These are phyloP conservation scores for Zymoseptoria crescenta DNA, from an alignment of 2,329 filamentous ascomycete genomes.

Conservation along the genomic window DNA sequence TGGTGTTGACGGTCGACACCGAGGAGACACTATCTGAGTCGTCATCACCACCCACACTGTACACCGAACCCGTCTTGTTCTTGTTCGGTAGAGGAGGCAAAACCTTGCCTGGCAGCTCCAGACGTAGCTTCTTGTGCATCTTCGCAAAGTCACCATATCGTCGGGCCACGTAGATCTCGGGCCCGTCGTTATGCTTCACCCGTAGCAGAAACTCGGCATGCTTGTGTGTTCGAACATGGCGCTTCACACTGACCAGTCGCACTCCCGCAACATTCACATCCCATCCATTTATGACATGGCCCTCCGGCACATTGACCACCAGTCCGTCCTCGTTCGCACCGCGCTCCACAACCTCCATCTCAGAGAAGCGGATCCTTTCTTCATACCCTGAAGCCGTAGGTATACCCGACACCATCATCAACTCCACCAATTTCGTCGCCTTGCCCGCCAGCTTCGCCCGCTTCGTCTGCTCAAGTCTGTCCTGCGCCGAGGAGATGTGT, in stretches of 20 bases:
- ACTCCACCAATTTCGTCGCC: constrained; percentile 88
- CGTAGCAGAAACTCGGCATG: constrained; percentile 90
- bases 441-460: constrained; percentile 84
- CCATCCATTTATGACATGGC: constrained; percentile 90
- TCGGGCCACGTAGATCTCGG: constrained; percentile 72
- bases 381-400: constrained; percentile 95
- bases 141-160: constrained; percentile 82
- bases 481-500: constrained; percentile 93
- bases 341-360: constrained; percentile 92
- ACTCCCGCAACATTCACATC: constrained; percentile 93
- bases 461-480: constrained; percentile 93
- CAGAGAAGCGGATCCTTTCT: constrained; percentile 90
- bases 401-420: constrained; percentile 99
- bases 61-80: constrained; percentile 71
- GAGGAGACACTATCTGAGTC: constrained; percentile 80
- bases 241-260: constrained; percentile 68
- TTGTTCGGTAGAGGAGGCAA: constrained; percentile 81
- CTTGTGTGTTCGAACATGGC: constrained; percentile 81
- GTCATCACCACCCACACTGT: constrained; percentile 47
- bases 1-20: constrained; percentile 59
- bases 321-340: constrained; percentile 87
- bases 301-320: constrained; percentile 78
- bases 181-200: constrained; percentile 67
- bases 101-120: constrained; percentile 84
- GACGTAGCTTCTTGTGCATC: constrained; percentile 69